Percentiles rank a stretch among this genome's conserved stretches.
These are phyloP conservation scores for Eimeria praecox DNA, from an alignment of 169 alveolate genomes.

Conservation along the genomic window DNA sequence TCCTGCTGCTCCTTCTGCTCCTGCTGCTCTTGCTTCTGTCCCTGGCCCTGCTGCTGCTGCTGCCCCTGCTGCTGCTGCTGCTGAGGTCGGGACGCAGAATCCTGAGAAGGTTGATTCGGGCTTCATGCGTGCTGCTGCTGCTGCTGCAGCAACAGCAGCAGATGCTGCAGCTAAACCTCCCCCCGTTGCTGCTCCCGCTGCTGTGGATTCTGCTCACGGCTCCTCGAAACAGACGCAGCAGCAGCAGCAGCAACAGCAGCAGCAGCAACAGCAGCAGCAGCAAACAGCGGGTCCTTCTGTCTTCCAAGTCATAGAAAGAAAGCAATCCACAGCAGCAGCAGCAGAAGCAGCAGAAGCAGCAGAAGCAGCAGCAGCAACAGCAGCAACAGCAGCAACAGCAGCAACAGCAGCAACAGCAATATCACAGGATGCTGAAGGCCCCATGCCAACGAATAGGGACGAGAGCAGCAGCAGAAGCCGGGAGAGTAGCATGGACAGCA, in stretches of 20 bases:
- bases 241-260: not conserved
- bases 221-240: not conserved
- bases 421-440: not conserved
- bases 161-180: not conserved
- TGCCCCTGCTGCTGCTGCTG: not conserved
- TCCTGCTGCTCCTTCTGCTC: not conserved
- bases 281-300: too few relatives aligned
- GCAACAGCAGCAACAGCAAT: not conserved
- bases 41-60: constrained; percentile 1
- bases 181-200: not conserved
- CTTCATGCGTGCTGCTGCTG: too few relatives aligned
- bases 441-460: not conserved
- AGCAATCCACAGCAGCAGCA: not conserved
- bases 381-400: too few relatives aligned
- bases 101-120: too few relatives aligned
- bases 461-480: not conserved
- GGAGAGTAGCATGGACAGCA: not conserved
- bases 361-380: too few relatives aligned
- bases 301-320: too few relatives aligned
- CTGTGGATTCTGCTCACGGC: not conserved
- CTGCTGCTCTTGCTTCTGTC: not conserved
- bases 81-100: too few relatives aligned
- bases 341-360: not conserved
- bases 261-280: not conserved
- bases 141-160: not conserved